A percentile compares a stretch with the other conserved stretches of the same genome.
These are phyloP conservation scores for Pilatotrama ljubarskyi DNA, from an alignment of 768 basidiomycete genomes.

Conservation along the genomic window DNA sequence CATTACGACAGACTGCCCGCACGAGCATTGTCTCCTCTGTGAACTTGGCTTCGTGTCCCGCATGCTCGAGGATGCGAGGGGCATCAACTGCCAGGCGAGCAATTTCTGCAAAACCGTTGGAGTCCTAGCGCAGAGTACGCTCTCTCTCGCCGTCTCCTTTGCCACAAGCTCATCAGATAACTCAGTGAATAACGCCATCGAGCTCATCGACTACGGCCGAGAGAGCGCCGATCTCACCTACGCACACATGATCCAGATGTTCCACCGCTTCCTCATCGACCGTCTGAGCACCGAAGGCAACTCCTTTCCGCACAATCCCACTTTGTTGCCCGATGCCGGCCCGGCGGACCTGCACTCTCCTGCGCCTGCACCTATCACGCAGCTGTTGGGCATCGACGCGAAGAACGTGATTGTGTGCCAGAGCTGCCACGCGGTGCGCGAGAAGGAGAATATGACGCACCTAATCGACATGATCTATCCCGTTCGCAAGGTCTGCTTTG, in stretches of 20 bases:
- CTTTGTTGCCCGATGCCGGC: conserved; percentile 35
- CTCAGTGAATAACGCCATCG: conserved; percentile 73
- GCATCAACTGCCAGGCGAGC: conserved; percentile 93
- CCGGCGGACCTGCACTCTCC: conserved; percentile 32
- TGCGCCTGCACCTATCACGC: conserved; percentile 74
- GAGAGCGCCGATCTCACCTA: conserved; percentile 77
- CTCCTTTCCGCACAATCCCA: conserved; percentile 58
- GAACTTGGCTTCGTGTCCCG: conserved; percentile 92
- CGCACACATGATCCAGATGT: conserved; percentile 87
- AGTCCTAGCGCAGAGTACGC: conserved; percentile 81
- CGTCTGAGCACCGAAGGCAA: conserved; percentile 78
- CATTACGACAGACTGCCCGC: conserved; percentile 81
- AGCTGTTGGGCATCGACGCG: conserved; percentile 80
- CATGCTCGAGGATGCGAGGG: conserved; percentile 94
- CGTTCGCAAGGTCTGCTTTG: conserved; percentile 57
- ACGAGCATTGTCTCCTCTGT: conserved; percentile 92
- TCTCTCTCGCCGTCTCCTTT: not conserved
- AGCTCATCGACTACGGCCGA: conserved; percentile 85
- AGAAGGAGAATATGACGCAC: conserved; percentile 80
- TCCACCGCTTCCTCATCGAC: conserved; percentile 92
- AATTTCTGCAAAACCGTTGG: conserved; percentile 97
- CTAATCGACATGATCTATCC: conserved; percentile 88
- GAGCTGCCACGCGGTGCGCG: conserved; percentile 67
- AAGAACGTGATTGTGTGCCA: conserved; percentile 74
- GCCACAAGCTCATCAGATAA: not conserved